phyloP scores from a whole-genome alignment of 2,329 filamentous ascomycete genomes.

The Dryadomyces quercus-mongolicae region DNA sequence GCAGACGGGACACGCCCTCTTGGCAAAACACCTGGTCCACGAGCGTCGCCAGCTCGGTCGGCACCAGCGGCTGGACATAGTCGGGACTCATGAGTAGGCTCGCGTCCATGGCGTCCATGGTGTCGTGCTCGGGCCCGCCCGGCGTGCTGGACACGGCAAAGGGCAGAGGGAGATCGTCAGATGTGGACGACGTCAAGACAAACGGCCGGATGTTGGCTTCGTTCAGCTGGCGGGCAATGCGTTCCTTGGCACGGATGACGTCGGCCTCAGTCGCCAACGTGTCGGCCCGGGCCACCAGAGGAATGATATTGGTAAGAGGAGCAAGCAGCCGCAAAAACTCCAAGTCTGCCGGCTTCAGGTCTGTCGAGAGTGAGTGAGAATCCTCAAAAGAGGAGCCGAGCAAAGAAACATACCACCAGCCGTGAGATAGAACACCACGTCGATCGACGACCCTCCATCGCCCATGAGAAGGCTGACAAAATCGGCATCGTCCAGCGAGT shows the following conservation, averaged over 20 bases:
- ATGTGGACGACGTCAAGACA: constrained; percentile 31
- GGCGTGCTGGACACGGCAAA: constrained; percentile 70
- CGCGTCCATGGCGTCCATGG: constrained; percentile 89
- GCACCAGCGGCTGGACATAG: constrained; percentile 68
- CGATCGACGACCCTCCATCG: constrained; percentile 71
- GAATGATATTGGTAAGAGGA: constrained; percentile 70
- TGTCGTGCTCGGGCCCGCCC: constrained; percentile 55
- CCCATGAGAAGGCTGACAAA: constrained; percentile 67
- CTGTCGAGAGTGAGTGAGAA: constrained; percentile 23
- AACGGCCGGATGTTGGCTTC: constrained; percentile 52
- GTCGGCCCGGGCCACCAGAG: constrained; percentile 69
- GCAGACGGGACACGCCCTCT: constrained; percentile 68
- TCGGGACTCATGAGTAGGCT: constrained; percentile 87
- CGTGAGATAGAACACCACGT: constrained; percentile 75
- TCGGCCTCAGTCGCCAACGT: constrained; percentile 42
- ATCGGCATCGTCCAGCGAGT: constrained; percentile 59
- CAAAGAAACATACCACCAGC: constrained; percentile 36
- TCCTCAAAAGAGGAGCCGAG: no score
- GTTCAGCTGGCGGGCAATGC: constrained; percentile 42
- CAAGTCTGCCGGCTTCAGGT: constrained; percentile 51
- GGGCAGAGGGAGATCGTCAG: constrained; percentile 24
- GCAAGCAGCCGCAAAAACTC: constrained; percentile 60
- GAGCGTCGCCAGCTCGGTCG: constrained; percentile 60
- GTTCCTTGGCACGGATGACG: constrained; percentile 45
- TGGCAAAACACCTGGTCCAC: constrained; percentile 66